phyloP scores from a whole-genome alignment of 1,284 basidiomycete genomes.

The Pascua guehoae region DNA sequence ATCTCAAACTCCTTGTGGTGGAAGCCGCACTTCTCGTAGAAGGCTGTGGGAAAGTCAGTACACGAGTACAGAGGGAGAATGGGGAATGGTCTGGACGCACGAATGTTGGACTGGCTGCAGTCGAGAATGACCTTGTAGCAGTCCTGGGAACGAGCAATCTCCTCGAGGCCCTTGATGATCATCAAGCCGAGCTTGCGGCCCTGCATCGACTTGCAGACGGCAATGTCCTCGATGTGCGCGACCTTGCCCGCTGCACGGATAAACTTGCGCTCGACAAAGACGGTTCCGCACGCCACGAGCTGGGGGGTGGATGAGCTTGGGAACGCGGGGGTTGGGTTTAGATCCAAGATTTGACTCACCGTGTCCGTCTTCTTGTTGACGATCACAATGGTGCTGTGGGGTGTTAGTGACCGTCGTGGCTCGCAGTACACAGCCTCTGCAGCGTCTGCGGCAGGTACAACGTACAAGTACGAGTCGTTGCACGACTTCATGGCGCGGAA shows the following conservation, averaged over 20 bases:
- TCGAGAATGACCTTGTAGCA: conserved; percentile 97
- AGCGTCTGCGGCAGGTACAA: too few species aligned
- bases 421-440: too few species aligned
- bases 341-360: conserved; percentile 14
- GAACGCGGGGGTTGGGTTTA: not conserved
- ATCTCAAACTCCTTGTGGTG: conserved; percentile 85
- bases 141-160: conserved; percentile 69
- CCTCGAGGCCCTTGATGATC: conserved; percentile 78
- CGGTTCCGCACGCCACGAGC: conserved; percentile 78
- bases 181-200: conserved; percentile 79
- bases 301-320: conserved; percentile 3
- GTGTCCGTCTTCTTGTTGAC: conserved; percentile 68
- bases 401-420: not conserved
- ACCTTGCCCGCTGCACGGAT: conserved; percentile 72
- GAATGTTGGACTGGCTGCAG: conserved; percentile 84
- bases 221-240: conserved; percentile 97
- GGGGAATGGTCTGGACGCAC: too few species aligned
- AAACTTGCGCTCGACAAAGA: conserved; percentile 93
- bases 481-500: conserved; percentile 55
- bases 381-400: conserved; percentile 64
- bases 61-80: too few species aligned
- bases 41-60: conserved; percentile 58
- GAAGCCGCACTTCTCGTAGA: conserved; percentile 95
- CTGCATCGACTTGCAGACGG: conserved; percentile 80
- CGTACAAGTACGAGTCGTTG: conserved; percentile 64